Base-by-base conservation (phyloP, 306 rosid genomes). In the Cucurbita ficifolia region DNA sequence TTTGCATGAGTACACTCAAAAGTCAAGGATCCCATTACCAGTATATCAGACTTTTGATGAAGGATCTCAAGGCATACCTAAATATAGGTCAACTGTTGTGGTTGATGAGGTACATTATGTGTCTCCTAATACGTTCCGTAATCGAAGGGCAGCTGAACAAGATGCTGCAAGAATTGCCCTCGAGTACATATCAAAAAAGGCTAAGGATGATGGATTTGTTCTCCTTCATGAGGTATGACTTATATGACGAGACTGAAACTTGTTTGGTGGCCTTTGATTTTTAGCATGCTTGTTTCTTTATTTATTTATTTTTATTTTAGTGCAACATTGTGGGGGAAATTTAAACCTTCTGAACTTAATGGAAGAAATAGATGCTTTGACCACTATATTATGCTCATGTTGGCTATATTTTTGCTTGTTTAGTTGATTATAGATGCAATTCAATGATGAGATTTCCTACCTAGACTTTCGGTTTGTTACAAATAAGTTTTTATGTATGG, bases 81-180 rank as follows among this genome's bases (percentile, higher is more conserved):
- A 22, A 69, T 86, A 60, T 70, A 77, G 87, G 60, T 79, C 88
- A 5, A 79, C 77, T 0, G 91, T 90, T 33, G 14, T 8, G 29
- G 86, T 86, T 5, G 82, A 73, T 39, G 93, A 81, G 33, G 73
- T 18, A 5, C 2, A 1, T 12, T 84, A 75, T 51, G 76, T 84
- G n/a, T 76, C 87, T 1, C 29, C 78, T 2, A 58, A 51, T 36
- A 72, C 82, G 5, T 90, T 80, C 64, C 0, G 52, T 1, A 70
- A 54, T 0, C 63, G 82, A 33, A 84, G 75, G 79, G 82, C 78
- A 1, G 89, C 93, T 2, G 93, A 88, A 16, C 85, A 90, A 2
- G 86, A 84, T 3, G 89, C 29, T 10, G 88, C 93, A 3, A 84
- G 67, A 55, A 16, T 83, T 46, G 93, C 91, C 0, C 21, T 83